Evolutionary conservation across 148 eudicot genomes (phyloP), one percentile per base, ranked within the genome.

Genomic region (Gaultheria prostrata): DNA sequence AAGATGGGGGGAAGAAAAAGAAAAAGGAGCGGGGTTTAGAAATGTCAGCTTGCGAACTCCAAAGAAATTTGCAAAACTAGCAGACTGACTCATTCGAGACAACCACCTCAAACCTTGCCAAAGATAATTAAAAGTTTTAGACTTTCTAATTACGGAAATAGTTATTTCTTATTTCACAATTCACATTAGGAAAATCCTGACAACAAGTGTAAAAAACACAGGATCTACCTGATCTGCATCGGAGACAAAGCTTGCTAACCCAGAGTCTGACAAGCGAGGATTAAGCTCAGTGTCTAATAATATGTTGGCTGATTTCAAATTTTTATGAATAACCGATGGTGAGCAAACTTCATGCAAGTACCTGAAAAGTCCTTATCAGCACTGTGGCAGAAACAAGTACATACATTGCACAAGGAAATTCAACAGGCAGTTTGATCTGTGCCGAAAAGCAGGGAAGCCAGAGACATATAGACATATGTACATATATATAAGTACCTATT

Each of bases 261-360:
- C 99, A 87, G 91, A 89, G 75, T 95, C 99, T 46, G 99, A 92
- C 81, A 97, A 91, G 84, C 92, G 98, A 83, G 99, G 98, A 86
- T 95, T 95, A 48, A 97, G 91, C 92, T 97, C 98, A 15, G 84
- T 87, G 84, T 97, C 99, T 57, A 97, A 93, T 89, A 97, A 86
- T 89, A 97, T 93, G 74, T 97, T 97, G 84, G 95, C 95, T 32
- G 99, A 95, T 89, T 97, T 97, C 86, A 97, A 91, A 82, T 93
- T 93, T 79, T 92, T 94, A 83, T 97, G 99, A 83, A 95, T 89
- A 61, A 95, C 90, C 4, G 98, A 95, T 8, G 98, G 98, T 24
- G 98, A 93, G 87, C 98, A 97, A 86, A 89, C 96, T 97, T 97
- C 99, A 73, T 97, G 99, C 45, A 97, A 89, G 84, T 97, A 97